Percentiles rank a stretch among this genome's conserved stretches.
These are phyloP conservation scores for Fusarium concolor DNA, from an alignment of 2,329 filamentous ascomycete genomes.

Conservation along the genomic window DNA sequence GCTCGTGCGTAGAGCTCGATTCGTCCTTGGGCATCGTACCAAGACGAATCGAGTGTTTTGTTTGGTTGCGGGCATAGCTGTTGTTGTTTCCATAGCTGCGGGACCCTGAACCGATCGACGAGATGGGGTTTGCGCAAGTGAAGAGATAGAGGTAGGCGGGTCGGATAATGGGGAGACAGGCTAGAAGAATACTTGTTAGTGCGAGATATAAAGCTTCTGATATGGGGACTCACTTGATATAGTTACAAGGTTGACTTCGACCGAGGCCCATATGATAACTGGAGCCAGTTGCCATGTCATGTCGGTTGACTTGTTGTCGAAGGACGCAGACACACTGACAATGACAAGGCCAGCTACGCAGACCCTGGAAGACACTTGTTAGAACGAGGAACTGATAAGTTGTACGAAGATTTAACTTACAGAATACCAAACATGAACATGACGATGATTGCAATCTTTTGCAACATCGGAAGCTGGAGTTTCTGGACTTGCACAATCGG, in stretches of 20 bases:
- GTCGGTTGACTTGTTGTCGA: constrained; percentile 32
- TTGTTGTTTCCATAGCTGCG: neutral
- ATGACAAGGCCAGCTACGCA: constrained; percentile 38
- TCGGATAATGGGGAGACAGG: constrained; percentile 40
- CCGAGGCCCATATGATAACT: constrained; percentile 40
- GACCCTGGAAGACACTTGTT: constrained; percentile 12
- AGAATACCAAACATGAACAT: constrained; percentile 48
- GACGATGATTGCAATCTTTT: constrained; percentile 41
- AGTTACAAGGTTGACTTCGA: constrained; percentile 41
- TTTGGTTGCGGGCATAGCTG: constrained; percentile 22
- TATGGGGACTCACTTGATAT: constrained; percentile 25
- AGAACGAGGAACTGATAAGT: rapidly evolving
- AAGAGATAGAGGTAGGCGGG: constrained; percentile 37
- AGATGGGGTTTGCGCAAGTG: constrained; percentile 6
- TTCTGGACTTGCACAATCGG: constrained; percentile 47
- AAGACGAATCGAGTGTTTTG: constrained; percentile 31
- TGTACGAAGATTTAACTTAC: constrained; percentile 19
- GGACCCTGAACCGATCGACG: constrained; percentile 10
- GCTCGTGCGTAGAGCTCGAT: constrained; percentile 35
- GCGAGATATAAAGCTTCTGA: rapidly evolving
- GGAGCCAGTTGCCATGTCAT: constrained; percentile 35
- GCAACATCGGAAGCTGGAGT: constrained; percentile 41
- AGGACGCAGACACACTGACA: constrained; percentile 24
- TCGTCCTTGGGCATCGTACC: constrained; percentile 26
- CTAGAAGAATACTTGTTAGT: neutral